These are phyloP conservation scores for Diaporthe sp. DNA, from an alignment of 2,329 filamentous ascomycete genomes.

Conservation along the genomic window DNA sequence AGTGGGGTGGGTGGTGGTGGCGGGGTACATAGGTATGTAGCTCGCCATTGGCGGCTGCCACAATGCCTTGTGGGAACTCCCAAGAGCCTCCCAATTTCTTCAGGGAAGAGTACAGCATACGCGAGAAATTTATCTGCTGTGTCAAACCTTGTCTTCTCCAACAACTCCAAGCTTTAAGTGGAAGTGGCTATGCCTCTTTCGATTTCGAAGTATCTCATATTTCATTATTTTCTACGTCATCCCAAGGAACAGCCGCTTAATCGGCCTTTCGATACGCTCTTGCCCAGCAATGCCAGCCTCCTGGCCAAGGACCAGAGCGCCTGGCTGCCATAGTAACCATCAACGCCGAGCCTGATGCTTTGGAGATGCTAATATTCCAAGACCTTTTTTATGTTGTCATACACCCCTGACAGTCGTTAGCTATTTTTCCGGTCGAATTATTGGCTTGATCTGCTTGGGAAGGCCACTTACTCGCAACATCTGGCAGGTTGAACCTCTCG, in stretches of 20 bases:
- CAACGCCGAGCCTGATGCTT: slow-evolving; percentile 10
- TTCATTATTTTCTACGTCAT: slow-evolving; percentile 6
- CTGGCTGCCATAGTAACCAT: slow-evolving; percentile 1
- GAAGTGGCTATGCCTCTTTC: background rate
- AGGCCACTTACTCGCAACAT: slow-evolving; percentile 82
- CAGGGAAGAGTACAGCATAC: background rate
- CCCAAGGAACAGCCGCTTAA: background rate
- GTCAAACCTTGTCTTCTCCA: background rate
- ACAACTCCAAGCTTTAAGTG: background rate
- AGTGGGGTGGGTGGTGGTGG: slow-evolving; percentile 34
- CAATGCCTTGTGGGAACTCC: background rate
- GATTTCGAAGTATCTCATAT: background rate
- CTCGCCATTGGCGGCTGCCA: background rate
- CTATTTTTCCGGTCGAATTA: background rate
- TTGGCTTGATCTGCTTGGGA: background rate
- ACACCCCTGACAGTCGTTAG: slow-evolving; percentile 70
- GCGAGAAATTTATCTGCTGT: background rate
- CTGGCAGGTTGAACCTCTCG: slow-evolving; percentile 86
- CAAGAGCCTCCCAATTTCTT: background rate
- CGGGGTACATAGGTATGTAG: background rate
- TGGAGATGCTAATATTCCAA: slow-evolving; percentile 68
- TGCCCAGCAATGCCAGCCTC: slow-evolving; percentile 24
- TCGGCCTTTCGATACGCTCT: background rate
- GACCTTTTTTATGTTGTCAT: slow-evolving; percentile 77
- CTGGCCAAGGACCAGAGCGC: background rate